Conservation (phyloP, 768 basidiomycete species). For the Russula brevipes region DNA sequence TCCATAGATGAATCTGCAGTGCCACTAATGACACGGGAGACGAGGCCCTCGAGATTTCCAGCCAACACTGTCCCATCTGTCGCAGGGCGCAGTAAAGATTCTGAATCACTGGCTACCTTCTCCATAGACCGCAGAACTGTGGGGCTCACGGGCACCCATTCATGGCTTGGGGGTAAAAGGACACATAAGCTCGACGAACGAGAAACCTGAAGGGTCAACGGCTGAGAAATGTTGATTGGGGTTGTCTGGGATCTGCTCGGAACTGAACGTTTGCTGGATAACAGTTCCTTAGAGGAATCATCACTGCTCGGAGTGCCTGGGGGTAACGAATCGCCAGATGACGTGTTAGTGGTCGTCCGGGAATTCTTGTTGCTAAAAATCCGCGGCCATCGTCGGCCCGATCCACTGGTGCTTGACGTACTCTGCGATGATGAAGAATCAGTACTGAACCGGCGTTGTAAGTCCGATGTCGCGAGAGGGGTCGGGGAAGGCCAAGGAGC, state of each 20-base stretch:
- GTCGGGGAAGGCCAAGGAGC: background rate
- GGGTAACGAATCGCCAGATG: background rate
- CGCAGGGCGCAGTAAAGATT: background rate
- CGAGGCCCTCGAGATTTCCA: constrained; percentile 18
- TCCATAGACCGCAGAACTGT: background rate
- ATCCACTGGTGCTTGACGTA: background rate
- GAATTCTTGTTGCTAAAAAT: background rate
- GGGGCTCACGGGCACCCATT: background rate
- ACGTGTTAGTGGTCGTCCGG: background rate
- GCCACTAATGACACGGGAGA: background rate
- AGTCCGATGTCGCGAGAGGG: background rate
- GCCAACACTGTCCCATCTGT: constrained; percentile 10
- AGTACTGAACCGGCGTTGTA: background rate
- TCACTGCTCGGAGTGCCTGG: background rate
- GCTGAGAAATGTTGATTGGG: background rate
- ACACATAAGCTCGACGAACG: background rate
- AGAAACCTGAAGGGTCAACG: background rate
- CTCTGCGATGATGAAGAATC: constrained; percentile 1
- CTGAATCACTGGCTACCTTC: constrained; percentile 1
- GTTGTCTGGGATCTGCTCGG: background rate
- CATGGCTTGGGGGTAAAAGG: background rate
- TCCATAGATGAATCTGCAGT: background rate
- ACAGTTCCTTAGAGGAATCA: background rate
- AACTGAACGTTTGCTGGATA: background rate
- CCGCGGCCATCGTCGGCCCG: background rate